Percentiles rank a stretch among this genome's conserved stretches.
Evolutionary conservation across 768 basidiomycete genomes (phyloP).

Genomic region (Terana coerulea): DNA sequence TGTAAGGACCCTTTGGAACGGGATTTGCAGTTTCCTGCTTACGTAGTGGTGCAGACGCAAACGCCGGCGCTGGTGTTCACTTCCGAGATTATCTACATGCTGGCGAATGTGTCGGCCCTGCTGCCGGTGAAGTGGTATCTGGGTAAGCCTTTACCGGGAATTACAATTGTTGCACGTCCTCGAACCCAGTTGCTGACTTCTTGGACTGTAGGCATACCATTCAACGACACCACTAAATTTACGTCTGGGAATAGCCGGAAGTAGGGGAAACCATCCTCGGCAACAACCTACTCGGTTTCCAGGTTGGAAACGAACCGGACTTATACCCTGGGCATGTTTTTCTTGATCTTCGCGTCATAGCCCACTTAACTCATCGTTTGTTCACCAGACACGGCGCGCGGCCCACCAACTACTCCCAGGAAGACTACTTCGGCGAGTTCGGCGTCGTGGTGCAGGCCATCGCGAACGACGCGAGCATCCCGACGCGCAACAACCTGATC

Average conservation of each 20-base stretch:
- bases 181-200: too few relatives aligned
- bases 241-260: conserved; percentile 33
- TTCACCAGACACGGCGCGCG: conserved; percentile 35
- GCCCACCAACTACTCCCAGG: conserved; percentile 21
- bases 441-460: conserved; percentile 24
- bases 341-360: not conserved
- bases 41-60: conserved; percentile 37
- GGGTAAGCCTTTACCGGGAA: conserved; percentile 16
- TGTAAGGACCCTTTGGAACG: conserved; percentile 32
- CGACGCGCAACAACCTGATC: conserved; percentile 27
- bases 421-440: conserved; percentile 31
- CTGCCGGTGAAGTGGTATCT: conserved; percentile 48
- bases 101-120: conserved; percentile 41
- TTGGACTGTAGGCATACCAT: conserved; percentile 19
- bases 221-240: conserved; percentile 27
- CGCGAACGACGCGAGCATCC: conserved; percentile 17
- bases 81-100: conserved; percentile 45
- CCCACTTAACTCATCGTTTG: not conserved
- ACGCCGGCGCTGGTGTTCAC: conserved; percentile 51
- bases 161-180: not conserved
- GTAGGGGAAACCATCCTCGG: conserved; percentile 41
- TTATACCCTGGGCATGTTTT: conserved; percentile 30
- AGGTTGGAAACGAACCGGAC: conserved; percentile 59
- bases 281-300: conserved; percentile 40
- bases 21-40: conserved; percentile 18